These are phyloP conservation scores for Pythium guiyangense DNA, from an alignment of 352 stramenopile genomes.

Conservation along the genomic window DNA sequence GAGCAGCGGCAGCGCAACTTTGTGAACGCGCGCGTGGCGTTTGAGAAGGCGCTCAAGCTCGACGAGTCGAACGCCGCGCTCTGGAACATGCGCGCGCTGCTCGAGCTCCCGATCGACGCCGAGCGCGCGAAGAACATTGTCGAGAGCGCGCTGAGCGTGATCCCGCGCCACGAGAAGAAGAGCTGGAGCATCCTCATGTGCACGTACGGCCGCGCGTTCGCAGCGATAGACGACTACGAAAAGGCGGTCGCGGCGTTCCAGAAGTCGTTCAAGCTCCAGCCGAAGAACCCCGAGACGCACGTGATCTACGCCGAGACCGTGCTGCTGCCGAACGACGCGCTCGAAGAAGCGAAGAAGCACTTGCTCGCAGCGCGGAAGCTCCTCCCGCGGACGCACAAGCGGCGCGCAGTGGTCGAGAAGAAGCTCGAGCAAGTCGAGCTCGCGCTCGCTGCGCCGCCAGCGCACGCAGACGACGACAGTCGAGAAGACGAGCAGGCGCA, in stretches of 20 bases:
- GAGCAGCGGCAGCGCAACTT: slow-evolving; percentile 67
- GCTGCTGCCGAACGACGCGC: slow-evolving; percentile 62
- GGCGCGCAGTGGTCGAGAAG: slow-evolving; percentile 39
- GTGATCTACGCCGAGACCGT: slow-evolving; percentile 81
- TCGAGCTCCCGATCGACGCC: slow-evolving; percentile 64
- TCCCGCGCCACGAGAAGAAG: slow-evolving; percentile 76
- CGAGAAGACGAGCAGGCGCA: slow-evolving; percentile 8
- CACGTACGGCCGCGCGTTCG: slow-evolving; percentile 75
- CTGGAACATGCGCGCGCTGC: slow-evolving; percentile 79
- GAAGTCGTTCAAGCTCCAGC: slow-evolving; percentile 70
- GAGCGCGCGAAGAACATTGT: slow-evolving; percentile 71
- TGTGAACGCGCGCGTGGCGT: slow-evolving; percentile 48
- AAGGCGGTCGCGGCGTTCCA: slow-evolving; percentile 78
- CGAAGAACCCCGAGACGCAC: slow-evolving; percentile 83
- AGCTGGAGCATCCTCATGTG: slow-evolving; percentile 85
- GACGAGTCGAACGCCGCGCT: slow-evolving; percentile 55
- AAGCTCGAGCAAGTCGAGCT: slow-evolving; percentile 56
- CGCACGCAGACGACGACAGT: background rate
- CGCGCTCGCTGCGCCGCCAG: slow-evolving; percentile 10
- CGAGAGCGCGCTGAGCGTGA: slow-evolving; percentile 56
- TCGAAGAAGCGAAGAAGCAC: slow-evolving; percentile 70
- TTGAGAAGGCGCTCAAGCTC: slow-evolving; percentile 72
- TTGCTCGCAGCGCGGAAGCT: slow-evolving; percentile 53
- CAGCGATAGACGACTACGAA: slow-evolving; percentile 59
- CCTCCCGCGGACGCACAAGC: slow-evolving; percentile 51